phyloP scores from a whole-genome alignment of 345 rosid species.

The Eucalyptus polyanthemos region DNA sequence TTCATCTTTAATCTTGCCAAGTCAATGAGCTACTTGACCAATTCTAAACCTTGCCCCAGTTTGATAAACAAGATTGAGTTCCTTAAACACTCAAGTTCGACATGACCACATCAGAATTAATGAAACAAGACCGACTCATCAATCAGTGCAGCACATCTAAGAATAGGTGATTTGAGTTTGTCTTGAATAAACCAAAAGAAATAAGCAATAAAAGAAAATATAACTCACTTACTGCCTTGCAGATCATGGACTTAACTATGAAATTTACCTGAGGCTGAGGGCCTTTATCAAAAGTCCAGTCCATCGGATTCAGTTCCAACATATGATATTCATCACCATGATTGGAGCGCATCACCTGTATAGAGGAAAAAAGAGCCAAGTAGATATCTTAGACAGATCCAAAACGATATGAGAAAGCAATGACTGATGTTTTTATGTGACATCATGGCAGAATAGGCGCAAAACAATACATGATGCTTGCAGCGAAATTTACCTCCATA shows the following conservation, averaged over 20 bases:
- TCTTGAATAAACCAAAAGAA: not conserved
- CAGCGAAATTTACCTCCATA: not conserved
- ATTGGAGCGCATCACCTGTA: slow-evolving; percentile 60
- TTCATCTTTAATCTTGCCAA: not conserved
- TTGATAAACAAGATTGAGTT: not conserved
- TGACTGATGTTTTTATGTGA: not conserved
- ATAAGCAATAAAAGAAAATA: not conserved
- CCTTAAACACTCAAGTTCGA: not conserved
- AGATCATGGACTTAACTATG: not conserved
- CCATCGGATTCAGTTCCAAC: slow-evolving; percentile 56
- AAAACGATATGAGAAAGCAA: not conserved
- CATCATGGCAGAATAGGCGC: not conserved
- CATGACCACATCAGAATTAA: not conserved
- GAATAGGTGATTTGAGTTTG: not conserved
- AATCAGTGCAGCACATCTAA: not conserved
- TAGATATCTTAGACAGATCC: not conserved
- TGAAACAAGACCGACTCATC: not conserved
- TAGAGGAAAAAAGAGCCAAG: not conserved
- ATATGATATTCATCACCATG: slow-evolving; percentile 67
- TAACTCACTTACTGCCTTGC: not conserved
- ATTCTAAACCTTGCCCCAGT: not conserved
- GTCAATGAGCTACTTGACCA: not conserved
- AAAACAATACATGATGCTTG: not conserved
- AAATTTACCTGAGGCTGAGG: slow-evolving; percentile 43
- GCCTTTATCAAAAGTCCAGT: slow-evolving; percentile 41